phyloP scores from a whole-genome alignment of 805 yeast species.

The Lipomyces oligophaga region DNA sequence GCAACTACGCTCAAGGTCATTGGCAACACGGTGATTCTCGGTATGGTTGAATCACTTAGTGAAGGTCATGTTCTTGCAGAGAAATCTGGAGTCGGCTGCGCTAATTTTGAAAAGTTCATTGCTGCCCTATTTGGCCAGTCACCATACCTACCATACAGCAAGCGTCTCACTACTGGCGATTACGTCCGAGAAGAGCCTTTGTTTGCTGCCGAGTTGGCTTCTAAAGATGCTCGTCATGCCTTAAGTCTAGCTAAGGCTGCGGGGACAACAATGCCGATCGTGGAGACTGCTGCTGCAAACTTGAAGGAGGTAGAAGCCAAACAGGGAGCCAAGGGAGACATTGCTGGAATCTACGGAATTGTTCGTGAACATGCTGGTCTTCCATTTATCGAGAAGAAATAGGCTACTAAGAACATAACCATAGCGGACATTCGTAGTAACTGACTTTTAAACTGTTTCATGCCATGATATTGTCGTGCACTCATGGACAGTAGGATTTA shows the following conservation, averaged over 20 bases:
- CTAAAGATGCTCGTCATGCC: conserved; percentile 33
- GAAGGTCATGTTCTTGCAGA: conserved; percentile 33
- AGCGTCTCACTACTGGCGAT: conserved; percentile 27
- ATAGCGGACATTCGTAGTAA: too few species aligned
- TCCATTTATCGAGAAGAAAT: conserved; percentile 33
- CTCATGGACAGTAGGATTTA: too few species aligned
- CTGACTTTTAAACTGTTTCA: too few species aligned
- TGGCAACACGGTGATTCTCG: conserved; percentile 34
- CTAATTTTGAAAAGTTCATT: conserved; percentile 26
- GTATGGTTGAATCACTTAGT: conserved; percentile 33
- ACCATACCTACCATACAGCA: conserved; percentile 24
- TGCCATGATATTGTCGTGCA: too few species aligned
- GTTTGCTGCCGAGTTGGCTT: conserved; percentile 31
- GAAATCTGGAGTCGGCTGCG: conserved; percentile 31
- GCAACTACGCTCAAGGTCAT: conserved; percentile 32
- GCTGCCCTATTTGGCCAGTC: conserved; percentile 27
- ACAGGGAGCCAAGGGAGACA: conserved; percentile 30
- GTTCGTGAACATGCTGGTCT: conserved; percentile 33
- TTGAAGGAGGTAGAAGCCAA: conserved; percentile 26
- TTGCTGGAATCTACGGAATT: conserved; percentile 33
- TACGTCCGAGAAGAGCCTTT: conserved; percentile 31
- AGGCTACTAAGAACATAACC: not conserved
- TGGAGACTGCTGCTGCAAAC: conserved; percentile 29
- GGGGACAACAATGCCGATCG: conserved; percentile 28
- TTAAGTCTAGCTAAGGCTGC: conserved; percentile 29